Base-by-base conservation (phyloP, 2,329 filamentous ascomycete species). In the Incumbomyces delicatus region DNA sequence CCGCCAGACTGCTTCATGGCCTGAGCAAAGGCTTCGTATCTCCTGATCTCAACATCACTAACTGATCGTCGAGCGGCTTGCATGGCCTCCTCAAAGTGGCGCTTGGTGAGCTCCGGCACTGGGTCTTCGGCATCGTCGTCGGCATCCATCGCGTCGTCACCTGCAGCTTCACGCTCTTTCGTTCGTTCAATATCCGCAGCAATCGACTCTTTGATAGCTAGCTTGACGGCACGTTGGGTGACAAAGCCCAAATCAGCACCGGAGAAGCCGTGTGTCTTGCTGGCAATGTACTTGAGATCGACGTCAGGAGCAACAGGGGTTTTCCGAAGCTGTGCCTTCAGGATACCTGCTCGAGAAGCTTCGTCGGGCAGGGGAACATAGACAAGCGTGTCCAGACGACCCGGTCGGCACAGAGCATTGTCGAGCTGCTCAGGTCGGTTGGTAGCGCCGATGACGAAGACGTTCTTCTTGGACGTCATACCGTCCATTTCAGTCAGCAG, bases 391-490 rank as follows among this genome's bases (percentile, higher is more conserved):
- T 98, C 92, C 41, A 98, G 85, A 88, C 92, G 92, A 59, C 92
- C 92, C 48, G 92, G 92, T 78, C 92, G 89, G 79, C 90, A 95
- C 60, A 98, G 79, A 59, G 92, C 92, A 65, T 92, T 92, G 69
- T 98, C 92, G 50, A 98, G 85, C 75, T 96, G 92, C 75, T 98
- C 92, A 36, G 92, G 92, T 74, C 92, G 80, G 76, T 98, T 98
- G 69, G 92, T 98, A 38, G 92, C 92, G 67, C 92, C 92, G 60
- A 98, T 98, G 56, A 98, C 92, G 71, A 98, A 98, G 55, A 98
- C 92, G 67, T 98, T 98, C 85, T 98, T 98, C 86, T 98, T 98
- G 33, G 90, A 95, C 38, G 90, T 96, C 90, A 96, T 96, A 61
- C 90, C 90, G 59, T 96, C 90, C 90, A 96, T 95, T 80, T 96